A percentile compares a stretch with the other conserved stretches of the same genome.
Evolutionary conservation across 2,329 filamentous ascomycete species (phyloP).

Genomic region (Cyphellophora europaea): DNA sequence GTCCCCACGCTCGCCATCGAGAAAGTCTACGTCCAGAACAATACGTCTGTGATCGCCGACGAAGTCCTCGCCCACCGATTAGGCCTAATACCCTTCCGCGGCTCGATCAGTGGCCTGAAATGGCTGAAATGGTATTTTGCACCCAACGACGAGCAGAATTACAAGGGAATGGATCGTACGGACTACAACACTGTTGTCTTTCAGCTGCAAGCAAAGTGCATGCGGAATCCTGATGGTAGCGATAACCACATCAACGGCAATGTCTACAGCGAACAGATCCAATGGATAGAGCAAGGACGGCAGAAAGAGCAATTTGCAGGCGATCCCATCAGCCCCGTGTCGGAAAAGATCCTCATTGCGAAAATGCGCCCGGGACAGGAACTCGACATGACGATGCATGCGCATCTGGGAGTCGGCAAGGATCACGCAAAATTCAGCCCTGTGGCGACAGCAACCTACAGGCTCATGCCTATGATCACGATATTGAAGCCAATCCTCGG

Average conservation of each 20-base stretch:
- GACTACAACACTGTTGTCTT: slow-evolving; percentile 87
- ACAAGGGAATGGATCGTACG: slow-evolving; percentile 34
- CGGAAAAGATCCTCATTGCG: slow-evolving; percentile 88
- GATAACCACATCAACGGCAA: slow-evolving; percentile 81
- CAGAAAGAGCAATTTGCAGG: slow-evolving; percentile 58
- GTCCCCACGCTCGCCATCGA: slow-evolving; percentile 92
- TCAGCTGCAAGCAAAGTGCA: slow-evolving; percentile 68
- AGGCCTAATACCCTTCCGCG: slow-evolving; percentile 82
- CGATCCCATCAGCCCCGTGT: slow-evolving; percentile 59
- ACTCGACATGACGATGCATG: slow-evolving; percentile 81
- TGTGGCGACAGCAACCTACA: slow-evolving; percentile 88
- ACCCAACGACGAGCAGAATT: slow-evolving; percentile 46
- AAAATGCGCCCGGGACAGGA: slow-evolving; percentile 88
- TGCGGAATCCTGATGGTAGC: slow-evolving; percentile 63
- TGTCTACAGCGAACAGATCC: slow-evolving; percentile 69
- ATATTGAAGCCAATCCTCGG: slow-evolving; percentile 80
- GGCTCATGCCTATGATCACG: slow-evolving; percentile 77
- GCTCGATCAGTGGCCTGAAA: slow-evolving; percentile 65
- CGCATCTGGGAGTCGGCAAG: slow-evolving; percentile 84
- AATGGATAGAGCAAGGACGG: slow-evolving; percentile 65
- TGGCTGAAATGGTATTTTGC: slow-evolving; percentile 78
- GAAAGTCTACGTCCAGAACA: slow-evolving; percentile 86
- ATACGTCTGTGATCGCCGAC: slow-evolving; percentile 96
- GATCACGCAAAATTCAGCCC: slow-evolving; percentile 98
- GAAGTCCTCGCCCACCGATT: slow-evolving; percentile 88